A percentile compares a stretch with the other conserved stretches of the same genome.
Conservation (phyloP, 805 yeast species). For the Lipomyces kockii region DNA sequence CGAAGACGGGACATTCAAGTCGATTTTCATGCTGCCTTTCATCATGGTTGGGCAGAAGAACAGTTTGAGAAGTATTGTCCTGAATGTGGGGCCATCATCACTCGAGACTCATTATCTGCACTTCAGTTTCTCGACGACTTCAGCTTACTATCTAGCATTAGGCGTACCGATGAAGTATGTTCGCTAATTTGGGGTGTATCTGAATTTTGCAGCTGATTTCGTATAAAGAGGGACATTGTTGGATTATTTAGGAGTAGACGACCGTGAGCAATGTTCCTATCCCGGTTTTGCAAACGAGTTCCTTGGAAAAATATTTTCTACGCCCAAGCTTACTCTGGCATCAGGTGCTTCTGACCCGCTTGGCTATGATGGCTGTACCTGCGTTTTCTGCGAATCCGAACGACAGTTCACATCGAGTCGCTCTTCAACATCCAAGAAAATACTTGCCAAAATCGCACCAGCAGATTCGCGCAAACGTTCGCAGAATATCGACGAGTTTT, state of each 20-base stretch:
- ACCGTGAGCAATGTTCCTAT: background rate
- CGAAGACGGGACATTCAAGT: conserved; percentile 4
- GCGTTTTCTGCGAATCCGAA: conserved; percentile 24
- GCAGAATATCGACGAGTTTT: conserved; percentile 13
- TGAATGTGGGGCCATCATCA: conserved; percentile 10
- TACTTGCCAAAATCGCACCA: background rate
- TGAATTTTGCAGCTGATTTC: background rate
- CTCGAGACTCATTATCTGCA: conserved; percentile 10
- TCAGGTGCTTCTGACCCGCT: conserved; percentile 7
- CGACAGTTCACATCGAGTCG: background rate
- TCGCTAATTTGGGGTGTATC: background rate
- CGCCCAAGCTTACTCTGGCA: background rate
- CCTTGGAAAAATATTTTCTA: background rate
- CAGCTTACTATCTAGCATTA: background rate
- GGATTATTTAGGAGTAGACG: conserved; percentile 7
- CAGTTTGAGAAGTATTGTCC: conserved; percentile 15
- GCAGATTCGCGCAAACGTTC: conserved; percentile 1
- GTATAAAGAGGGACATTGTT: conserved; percentile 14
- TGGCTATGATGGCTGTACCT: conserved; percentile 20
- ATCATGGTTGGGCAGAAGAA: conserved; percentile 20
- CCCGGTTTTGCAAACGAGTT: conserved; percentile 15
- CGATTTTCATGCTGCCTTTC: conserved; percentile 7
- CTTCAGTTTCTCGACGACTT: conserved; percentile 15
- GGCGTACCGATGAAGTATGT: conserved; percentile 21
- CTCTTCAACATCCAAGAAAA: background rate